Evolutionary conservation across 495 filamentous ascomycete species (phyloP).

Genomic region (Pyrenula aspistea): DNA sequence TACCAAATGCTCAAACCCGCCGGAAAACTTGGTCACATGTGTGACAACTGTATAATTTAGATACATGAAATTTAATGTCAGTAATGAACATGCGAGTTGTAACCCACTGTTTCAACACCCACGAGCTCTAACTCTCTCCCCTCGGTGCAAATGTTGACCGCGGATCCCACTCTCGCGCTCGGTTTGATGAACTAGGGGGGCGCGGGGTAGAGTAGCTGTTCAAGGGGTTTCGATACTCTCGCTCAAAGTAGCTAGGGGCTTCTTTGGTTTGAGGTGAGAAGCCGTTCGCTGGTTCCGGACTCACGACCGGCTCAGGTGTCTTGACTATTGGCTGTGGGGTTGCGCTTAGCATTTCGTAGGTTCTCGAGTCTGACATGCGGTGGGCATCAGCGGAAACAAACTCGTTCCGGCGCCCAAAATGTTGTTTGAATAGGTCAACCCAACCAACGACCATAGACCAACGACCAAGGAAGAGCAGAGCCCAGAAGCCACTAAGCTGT

Average conservation of each 20-base stretch:
- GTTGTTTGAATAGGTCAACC: slow-evolving; percentile 48
- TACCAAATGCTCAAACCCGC: neutral
- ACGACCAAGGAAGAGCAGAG: slow-evolving; percentile 67
- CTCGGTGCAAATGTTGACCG: slow-evolving; percentile 23
- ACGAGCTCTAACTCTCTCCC: no score
- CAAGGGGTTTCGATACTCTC: slow-evolving; percentile 43
- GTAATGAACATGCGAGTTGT: neutral
- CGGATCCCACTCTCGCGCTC: slow-evolving; percentile 27
- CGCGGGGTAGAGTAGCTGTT: slow-evolving; percentile 49
- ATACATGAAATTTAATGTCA: neutral
- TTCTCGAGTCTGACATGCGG: slow-evolving; percentile 48
- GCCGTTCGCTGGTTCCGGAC: slow-evolving; percentile 21
- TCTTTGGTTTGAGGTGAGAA: slow-evolving; percentile 21
- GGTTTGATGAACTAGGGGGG: slow-evolving; percentile 26
- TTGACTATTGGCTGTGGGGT: slow-evolving; percentile 18
- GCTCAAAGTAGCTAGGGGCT: slow-evolving; percentile 28
- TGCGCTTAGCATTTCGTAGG: slow-evolving; percentile 73
- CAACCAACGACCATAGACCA: slow-evolving; percentile 76
- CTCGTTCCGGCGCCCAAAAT: slow-evolving; percentile 41
- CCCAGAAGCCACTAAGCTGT: slow-evolving; percentile 75
- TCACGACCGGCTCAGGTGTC: slow-evolving; percentile 30
- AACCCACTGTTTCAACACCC: no score
- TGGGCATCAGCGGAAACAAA: slow-evolving; percentile 83
- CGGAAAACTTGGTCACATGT: no score
- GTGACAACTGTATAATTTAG: no score